Conservation (phyloP, 2,329 filamentous ascomycete species). For the Cercospora sp. region DNA sequence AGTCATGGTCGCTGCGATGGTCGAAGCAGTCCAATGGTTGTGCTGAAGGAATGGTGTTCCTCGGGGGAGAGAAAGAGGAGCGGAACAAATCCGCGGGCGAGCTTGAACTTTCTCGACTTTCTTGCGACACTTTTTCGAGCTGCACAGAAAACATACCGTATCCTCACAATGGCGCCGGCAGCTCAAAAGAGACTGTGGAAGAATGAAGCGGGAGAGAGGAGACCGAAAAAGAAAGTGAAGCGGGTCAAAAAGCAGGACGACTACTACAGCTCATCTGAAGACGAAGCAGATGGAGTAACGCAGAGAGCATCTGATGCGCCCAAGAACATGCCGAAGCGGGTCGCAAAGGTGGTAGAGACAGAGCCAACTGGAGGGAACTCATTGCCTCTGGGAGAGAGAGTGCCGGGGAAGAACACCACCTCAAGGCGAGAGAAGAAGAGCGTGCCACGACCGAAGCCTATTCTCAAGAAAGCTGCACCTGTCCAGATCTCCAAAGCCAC, state of each 20-base stretch:
- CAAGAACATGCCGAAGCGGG: slow-evolving; percentile 22
- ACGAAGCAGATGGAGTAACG: slow-evolving; percentile 44
- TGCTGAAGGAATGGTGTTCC: slow-evolving; percentile 1
- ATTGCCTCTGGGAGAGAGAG: slow-evolving; percentile 11
- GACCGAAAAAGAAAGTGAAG: slow-evolving; percentile 55
- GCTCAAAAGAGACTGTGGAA: slow-evolving; percentile 45
- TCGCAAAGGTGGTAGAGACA: slow-evolving; percentile 14
- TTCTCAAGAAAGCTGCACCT: slow-evolving; percentile 23
- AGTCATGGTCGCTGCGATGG: slow-evolving; percentile 18
- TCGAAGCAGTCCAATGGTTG: background rate
- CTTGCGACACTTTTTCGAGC: background rate
- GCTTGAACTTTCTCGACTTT: slow-evolving; percentile 6
- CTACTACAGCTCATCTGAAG: slow-evolving; percentile 66
- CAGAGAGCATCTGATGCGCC: slow-evolving; percentile 33
- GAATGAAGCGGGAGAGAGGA: slow-evolving; percentile 59
- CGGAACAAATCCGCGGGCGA: slow-evolving; percentile 2
- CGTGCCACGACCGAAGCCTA: slow-evolving; percentile 21
- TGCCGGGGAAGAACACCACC: slow-evolving; percentile 20
- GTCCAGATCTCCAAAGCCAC: slow-evolving; percentile 13
- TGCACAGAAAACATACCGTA: background rate
- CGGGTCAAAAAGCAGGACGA: slow-evolving; percentile 61
- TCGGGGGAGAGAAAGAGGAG: background rate
- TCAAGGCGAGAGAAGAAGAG: slow-evolving; percentile 16
- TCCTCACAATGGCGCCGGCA: slow-evolving; percentile 29
- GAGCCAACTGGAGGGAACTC: slow-evolving; percentile 11